Evolutionary conservation across 2,329 filamentous ascomycete genomes (phyloP).

Genomic region (Ascochyta fabae): DNA sequence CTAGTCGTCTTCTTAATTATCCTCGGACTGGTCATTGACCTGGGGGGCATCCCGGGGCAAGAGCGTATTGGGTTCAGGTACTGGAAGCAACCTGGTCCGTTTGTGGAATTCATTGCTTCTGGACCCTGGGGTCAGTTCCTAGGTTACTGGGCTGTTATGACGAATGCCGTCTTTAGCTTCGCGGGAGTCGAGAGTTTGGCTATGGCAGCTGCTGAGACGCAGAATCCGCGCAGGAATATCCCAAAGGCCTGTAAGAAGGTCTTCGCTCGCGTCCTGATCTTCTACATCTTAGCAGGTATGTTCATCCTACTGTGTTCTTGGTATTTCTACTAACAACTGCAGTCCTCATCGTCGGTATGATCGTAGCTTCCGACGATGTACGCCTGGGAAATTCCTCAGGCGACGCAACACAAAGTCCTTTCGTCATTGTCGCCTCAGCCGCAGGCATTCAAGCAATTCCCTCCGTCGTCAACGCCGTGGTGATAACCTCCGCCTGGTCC

Average conservation of each 20-base stretch:
- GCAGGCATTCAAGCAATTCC: conserved; percentile 72
- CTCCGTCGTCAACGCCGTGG: conserved; percentile 75
- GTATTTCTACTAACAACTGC: background rate
- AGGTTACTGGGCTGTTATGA: conserved; percentile 60
- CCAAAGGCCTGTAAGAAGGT: conserved; percentile 60
- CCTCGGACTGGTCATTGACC: conserved; percentile 36
- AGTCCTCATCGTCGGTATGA: conserved; percentile 62
- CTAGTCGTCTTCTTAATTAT: conserved; percentile 39
- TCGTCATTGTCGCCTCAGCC: conserved; percentile 68
- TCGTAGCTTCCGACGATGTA: conserved; percentile 61
- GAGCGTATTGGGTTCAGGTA: conserved; percentile 65
- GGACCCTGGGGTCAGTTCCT: conserved; percentile 67
- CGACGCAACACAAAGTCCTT: conserved; percentile 36
- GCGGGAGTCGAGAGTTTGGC: conserved; percentile 38
- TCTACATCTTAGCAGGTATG: conserved; percentile 54
- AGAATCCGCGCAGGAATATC: conserved; percentile 49
- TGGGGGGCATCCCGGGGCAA: conserved; percentile 36
- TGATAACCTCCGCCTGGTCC: conserved; percentile 74
- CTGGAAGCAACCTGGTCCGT: conserved; percentile 69
- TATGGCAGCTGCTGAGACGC: conserved; percentile 40
- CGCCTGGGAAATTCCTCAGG: conserved; percentile 55
- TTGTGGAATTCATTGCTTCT: conserved; percentile 52
- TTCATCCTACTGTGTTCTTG: conserved; percentile 8
- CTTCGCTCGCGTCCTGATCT: conserved; percentile 60
- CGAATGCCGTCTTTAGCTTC: conserved; percentile 55